These are phyloP conservation scores for Stephanodiscus minutulus DNA, from an alignment of 108 stramenopile genomes.

Conservation along the genomic window DNA sequence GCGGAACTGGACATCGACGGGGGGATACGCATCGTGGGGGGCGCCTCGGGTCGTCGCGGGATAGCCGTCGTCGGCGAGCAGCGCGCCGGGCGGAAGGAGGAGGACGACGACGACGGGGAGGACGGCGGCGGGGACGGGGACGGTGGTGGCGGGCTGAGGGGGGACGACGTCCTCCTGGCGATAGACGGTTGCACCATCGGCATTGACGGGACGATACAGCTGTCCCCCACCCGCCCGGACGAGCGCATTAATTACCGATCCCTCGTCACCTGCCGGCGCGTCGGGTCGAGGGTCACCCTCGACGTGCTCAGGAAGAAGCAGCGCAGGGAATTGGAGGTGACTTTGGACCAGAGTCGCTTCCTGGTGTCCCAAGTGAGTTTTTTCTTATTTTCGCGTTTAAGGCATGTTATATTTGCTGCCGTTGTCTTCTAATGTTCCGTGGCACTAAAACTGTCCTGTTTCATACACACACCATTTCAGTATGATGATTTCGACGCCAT, in stretches of 20 bases:
- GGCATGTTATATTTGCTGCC: no score
- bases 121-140: neutral
- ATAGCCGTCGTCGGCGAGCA: no score
- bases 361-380: constrained; percentile 17
- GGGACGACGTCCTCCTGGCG: constrained; percentile 46
- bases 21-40: constrained; percentile 44
- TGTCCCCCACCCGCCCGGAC: constrained; percentile 42
- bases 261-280: constrained; percentile 38
- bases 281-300: constrained; percentile 29
- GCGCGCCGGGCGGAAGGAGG: neutral
- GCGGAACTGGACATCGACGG: constrained; percentile 32
- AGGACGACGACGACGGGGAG: neutral
- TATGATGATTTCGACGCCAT: constrained; percentile 52
- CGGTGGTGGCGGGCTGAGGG: constrained; percentile 17
- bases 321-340: constrained; percentile 17
- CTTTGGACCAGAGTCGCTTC: constrained; percentile 27
- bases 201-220: constrained; percentile 50
- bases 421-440: no score
- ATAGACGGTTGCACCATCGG: constrained; percentile 40
- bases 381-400: no score
- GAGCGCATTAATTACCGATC: constrained; percentile 47
- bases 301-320: constrained; percentile 37
- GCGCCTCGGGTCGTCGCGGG: constrained; percentile 1
- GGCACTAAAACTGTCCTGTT: no score
- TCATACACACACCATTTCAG: neutral